Conservation (phyloP, 1,284 basidiomycete species). For the Chalciporus sp. region DNA sequence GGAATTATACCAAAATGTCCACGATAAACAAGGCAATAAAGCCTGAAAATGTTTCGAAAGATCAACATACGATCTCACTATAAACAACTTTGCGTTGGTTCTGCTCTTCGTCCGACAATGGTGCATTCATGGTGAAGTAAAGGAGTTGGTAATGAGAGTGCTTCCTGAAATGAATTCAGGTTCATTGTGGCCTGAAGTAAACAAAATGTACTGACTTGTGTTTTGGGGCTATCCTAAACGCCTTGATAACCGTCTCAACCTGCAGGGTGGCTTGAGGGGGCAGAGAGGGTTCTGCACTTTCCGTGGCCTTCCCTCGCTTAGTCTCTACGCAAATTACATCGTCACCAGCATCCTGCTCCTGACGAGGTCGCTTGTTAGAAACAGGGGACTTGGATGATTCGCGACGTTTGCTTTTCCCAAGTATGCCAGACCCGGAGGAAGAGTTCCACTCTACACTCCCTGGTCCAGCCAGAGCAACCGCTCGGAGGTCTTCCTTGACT, state of each 20-base stretch:
- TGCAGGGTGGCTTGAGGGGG: slow-evolving; percentile 25
- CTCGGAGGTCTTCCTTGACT: slow-evolving; percentile 30
- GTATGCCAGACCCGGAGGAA: neutral
- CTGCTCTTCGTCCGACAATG: slow-evolving; percentile 55
- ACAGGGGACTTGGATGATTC: slow-evolving; percentile 18
- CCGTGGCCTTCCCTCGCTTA: slow-evolving; percentile 20
- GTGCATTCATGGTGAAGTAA: slow-evolving; percentile 66
- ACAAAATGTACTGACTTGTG: slow-evolving; percentile 47
- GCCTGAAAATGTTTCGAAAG: neutral
- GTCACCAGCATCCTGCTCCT: slow-evolving; percentile 23
- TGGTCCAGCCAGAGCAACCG: slow-evolving; percentile 33
- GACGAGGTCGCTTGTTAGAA: slow-evolving; percentile 33
- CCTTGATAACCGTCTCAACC: slow-evolving; percentile 41
- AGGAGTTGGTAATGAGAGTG: slow-evolving; percentile 68
- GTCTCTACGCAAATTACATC: slow-evolving; percentile 41
- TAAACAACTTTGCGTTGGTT: slow-evolving; percentile 51
- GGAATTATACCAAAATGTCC: neutral
- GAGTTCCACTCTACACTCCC: slow-evolving; percentile 1
- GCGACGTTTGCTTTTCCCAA: slow-evolving; percentile 22
- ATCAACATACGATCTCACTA: slow-evolving; percentile 40
- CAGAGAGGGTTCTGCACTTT: slow-evolving; percentile 3
- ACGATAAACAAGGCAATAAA: neutral
- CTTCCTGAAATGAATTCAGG: slow-evolving; percentile 27
- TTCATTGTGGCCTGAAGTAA: neutral
- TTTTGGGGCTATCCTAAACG: slow-evolving; percentile 50